A percentile compares a stretch with the other conserved stretches of the same genome.
Evolutionary conservation across 768 basidiomycete genomes (phyloP).

Genomic region (Tulasnella sp.): DNA sequence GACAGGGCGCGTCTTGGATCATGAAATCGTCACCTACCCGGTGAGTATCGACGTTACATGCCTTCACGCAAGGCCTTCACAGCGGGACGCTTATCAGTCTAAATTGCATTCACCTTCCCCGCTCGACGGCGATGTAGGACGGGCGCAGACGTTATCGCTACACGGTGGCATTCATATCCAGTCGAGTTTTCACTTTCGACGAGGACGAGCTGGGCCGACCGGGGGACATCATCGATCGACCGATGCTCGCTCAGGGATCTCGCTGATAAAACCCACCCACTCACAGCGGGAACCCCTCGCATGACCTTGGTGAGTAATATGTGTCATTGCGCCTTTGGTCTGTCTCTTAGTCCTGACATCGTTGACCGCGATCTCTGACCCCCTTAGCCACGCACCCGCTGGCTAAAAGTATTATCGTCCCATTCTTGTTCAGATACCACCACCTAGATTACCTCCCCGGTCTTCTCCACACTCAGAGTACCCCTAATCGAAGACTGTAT

Average conservation of each 20-base stretch:
- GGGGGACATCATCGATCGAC: slow-evolving; percentile 6
- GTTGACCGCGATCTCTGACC: background rate
- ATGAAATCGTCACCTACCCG: background rate
- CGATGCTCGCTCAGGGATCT: slow-evolving; percentile 1
- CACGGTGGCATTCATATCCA: background rate
- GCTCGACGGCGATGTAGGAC: slow-evolving; percentile 2
- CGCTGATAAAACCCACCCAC: background rate
- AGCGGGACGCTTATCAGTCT: background rate
- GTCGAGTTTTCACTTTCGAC: slow-evolving; percentile 9
- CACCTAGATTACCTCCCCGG: background rate
- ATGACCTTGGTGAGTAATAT: background rate
- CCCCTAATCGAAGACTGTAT: background rate
- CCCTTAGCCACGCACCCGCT: background rate
- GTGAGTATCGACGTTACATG: background rate
- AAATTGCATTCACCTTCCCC: background rate
- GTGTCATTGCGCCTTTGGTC: background rate
- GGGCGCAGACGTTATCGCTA: background rate
- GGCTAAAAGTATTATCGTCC: background rate
- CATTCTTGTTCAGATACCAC: background rate
- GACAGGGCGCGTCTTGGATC: slow-evolving; percentile 2
- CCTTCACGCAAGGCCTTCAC: background rate
- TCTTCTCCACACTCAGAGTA: background rate
- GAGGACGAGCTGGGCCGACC: slow-evolving; percentile 11
- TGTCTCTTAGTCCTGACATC: background rate
- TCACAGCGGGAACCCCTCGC: background rate